These are phyloP conservation scores for Phytophthora sp. DNA, from an alignment of 352 stramenopile genomes.

Conservation along the genomic window DNA sequence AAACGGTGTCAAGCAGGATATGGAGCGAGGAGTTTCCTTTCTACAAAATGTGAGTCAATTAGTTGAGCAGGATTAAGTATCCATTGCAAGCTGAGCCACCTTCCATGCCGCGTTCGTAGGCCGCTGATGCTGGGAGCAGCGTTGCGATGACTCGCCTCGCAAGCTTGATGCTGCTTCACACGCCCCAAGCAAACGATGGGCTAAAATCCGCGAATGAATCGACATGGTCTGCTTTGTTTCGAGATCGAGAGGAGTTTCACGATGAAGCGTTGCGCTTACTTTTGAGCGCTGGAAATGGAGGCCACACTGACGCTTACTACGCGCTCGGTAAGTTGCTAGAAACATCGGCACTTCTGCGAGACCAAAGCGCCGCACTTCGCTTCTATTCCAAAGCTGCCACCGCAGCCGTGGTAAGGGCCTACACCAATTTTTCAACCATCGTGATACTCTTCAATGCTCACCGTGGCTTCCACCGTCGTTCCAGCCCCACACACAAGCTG, in stretches of 20 bases:
- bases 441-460: too few species aligned
- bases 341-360: constrained; percentile 50
- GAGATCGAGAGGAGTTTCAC: constrained; percentile 60
- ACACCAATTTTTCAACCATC: too few species aligned
- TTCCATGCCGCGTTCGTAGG: constrained; percentile 27
- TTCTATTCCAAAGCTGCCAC: constrained; percentile 68
- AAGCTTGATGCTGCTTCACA: constrained; percentile 43
- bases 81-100: too few species aligned
- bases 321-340: constrained; percentile 60
- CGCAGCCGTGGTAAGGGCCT: constrained; percentile 20
- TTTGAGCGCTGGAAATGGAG: constrained; percentile 51
- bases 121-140: constrained; percentile 41
- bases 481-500: constrained; percentile 50
- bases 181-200: constrained; percentile 1
- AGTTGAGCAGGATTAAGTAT: too few species aligned
- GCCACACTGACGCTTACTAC: constrained; percentile 47
- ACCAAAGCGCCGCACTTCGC: constrained; percentile 55
- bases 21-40: constrained; percentile 60
- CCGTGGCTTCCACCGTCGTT: not conserved
- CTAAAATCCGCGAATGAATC: not conserved
- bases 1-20: constrained; percentile 57
- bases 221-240: constrained; percentile 33
- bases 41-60: constrained; percentile 43
- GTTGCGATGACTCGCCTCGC: constrained; percentile 66
- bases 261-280: constrained; percentile 69